Conservation (phyloP, 306 rosid genomes). For the Mimosa pudica region DNA sequence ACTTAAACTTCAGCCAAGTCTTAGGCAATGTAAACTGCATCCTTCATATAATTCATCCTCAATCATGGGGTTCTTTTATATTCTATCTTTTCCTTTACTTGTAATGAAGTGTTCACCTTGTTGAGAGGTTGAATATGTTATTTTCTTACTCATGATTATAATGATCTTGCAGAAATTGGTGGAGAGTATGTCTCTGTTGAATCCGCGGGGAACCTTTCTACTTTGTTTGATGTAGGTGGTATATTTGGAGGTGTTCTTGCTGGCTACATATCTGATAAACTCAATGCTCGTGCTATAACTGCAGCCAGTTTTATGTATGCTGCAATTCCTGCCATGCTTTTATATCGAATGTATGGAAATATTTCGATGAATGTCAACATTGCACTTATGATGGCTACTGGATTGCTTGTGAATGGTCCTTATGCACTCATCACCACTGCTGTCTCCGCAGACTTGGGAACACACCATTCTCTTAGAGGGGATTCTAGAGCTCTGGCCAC, state of each 20-base stretch:
- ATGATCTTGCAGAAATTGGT: slow-evolving; percentile 67
- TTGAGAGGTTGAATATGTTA: not conserved
- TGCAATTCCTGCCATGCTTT: slow-evolving; percentile 70
- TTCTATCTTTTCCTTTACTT: not conserved
- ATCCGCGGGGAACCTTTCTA: slow-evolving; percentile 84
- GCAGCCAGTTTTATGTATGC: slow-evolving; percentile 81
- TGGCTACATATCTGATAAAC: slow-evolving; percentile 83
- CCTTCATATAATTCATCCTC: not conserved
- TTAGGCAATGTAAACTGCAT: slow-evolving; percentile 11
- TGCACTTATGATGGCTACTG: slow-evolving; percentile 73
- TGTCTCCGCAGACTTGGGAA: slow-evolving; percentile 89
- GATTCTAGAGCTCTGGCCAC: slow-evolving; percentile 91
- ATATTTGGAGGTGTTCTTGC: slow-evolving; percentile 83
- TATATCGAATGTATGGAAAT: slow-evolving; percentile 61
- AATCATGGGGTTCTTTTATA: not conserved
- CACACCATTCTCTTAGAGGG: slow-evolving; percentile 74
- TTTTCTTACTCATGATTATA: slow-evolving; percentile 9
- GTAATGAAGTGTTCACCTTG: slow-evolving; percentile 9
- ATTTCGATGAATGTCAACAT: slow-evolving; percentile 58
- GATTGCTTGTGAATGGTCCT: slow-evolving; percentile 81
- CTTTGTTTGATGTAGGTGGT: slow-evolving; percentile 85
- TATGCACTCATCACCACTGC: slow-evolving; percentile 91
- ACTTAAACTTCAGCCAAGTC: slow-evolving; percentile 9
- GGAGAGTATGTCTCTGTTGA: slow-evolving; percentile 71
- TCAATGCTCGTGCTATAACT: slow-evolving; percentile 75